Conservation (phyloP, 169 alveolate genomes). For the Plasmodium gaboni region DNA sequence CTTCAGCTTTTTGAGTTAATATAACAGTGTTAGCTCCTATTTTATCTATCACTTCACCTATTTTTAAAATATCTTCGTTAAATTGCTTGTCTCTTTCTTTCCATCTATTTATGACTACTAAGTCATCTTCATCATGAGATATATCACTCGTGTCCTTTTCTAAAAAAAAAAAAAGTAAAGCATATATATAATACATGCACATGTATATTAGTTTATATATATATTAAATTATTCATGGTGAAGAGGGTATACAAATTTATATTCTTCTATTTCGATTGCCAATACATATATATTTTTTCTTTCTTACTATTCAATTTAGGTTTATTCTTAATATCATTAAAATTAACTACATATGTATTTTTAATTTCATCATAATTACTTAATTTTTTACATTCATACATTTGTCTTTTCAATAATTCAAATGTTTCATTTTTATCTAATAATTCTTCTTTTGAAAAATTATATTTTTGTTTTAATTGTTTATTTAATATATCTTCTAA, state of each 20-base stretch:
- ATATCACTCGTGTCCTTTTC: conserved; percentile 72
- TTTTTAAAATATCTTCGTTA: conserved; percentile 83
- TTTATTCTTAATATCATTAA: conserved; percentile 33
- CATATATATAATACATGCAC: background rate
- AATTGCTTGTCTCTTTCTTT: conserved; percentile 80
- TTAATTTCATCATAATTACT: conserved; percentile 55
- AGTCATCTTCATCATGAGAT: conserved; percentile 76
- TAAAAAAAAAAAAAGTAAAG: conserved; percentile 5
- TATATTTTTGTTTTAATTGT: conserved; percentile 35
- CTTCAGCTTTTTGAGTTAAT: conserved; percentile 51
- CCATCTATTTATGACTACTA: conserved; percentile 81
- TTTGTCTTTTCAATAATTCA: conserved; percentile 38
- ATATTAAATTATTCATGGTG: background rate
- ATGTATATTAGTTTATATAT: background rate
- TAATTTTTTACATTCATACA: conserved; percentile 56
- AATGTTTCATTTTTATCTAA: conserved; percentile 40
- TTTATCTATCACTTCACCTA: conserved; percentile 86
- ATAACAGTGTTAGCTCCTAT: conserved; percentile 78
- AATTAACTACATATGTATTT: conserved; percentile 11
- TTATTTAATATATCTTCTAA: conserved; percentile 55
- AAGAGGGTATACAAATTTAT: background rate
- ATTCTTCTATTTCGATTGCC: too few species aligned
- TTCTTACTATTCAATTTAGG: conserved; percentile 35
- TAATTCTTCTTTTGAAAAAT: conserved; percentile 33
- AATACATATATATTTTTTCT: background rate